These are phyloP conservation scores for Protea cynaroides DNA, from an alignment of 164 flowering plant species.

Conservation along the genomic window DNA sequence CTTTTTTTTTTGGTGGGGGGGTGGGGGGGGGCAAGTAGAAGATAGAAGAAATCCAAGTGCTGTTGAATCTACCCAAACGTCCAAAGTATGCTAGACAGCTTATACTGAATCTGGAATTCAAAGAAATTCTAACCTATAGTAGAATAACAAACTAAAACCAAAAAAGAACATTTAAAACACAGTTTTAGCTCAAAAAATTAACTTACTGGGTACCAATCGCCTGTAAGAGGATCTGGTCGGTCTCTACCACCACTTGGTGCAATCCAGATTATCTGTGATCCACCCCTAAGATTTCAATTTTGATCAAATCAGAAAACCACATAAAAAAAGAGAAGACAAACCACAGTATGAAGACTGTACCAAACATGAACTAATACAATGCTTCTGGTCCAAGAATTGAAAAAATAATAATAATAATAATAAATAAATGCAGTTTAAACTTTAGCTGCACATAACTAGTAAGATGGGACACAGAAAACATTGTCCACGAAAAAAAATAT, in stretches of 20 bases:
- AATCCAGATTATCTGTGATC: constrained; percentile 92
- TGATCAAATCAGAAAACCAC: constrained; percentile 9
- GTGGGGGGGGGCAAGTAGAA: too few species aligned
- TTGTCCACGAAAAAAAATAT: too few species aligned
- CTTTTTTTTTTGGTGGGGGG: too few species aligned
- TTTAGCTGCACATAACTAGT: too few species aligned
- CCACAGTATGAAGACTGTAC: too few species aligned
- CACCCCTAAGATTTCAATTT: constrained; percentile 48
- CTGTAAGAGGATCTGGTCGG: constrained; percentile 72
- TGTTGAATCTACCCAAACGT: not conserved
- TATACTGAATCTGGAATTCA: too few species aligned
- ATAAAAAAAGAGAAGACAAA: not conserved
- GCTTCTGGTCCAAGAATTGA: too few species aligned
- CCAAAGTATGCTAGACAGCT: not conserved
- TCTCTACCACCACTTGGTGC: constrained; percentile 99
- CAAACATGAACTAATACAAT: too few species aligned
- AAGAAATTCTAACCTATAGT: too few species aligned
- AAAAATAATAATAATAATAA: too few species aligned
- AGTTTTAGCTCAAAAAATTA: not conserved
- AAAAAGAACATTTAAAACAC: not conserved
- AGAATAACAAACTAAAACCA: not conserved
- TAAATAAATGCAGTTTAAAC: too few species aligned
- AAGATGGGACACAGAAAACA: too few species aligned
- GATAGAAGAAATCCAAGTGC: not conserved
- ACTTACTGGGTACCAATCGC: constrained; percentile 87